Base-by-base conservation (phyloP, 2,329 filamentous ascomycete genomes). In the Pestalotiopsis sp. region DNA sequence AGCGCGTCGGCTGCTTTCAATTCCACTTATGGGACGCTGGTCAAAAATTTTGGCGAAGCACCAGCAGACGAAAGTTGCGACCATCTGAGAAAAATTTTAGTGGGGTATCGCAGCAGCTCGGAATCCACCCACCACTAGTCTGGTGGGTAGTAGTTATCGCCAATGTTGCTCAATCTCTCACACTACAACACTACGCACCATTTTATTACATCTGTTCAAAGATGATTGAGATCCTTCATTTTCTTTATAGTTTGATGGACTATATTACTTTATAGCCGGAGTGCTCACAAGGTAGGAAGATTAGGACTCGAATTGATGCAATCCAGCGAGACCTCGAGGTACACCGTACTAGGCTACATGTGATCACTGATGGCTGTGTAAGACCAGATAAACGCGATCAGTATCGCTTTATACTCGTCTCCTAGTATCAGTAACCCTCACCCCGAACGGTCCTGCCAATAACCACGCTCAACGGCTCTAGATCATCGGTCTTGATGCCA, bases 401-500 rank as follows among this genome's bases (percentile, higher is more conserved):
- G 1, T 9, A 36, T 36, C 31, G 31, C 31, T 36, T 36, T 36
- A 36, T 36, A 36, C 31, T 59, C 20, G 17, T 23, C 12, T 13
- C 23, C 12, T 27, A 25, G 14, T 27, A 20, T 64, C 27, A 64
- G 12, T n/a, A 64, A 20, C 68, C 68, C 58, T 73, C 69, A 7
- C 71, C 72, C 12, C 66, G 68, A 59, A 79, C 71, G 11, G 78
- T 75, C 69, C 75, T 77, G 65, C 68, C 74, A 3, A 89, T 82
- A 41, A 84, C 80, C 65, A 82, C 80, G 67, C 82, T 78, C 70
- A 93, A 75, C 0, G 83, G 85, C 68, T 91, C 87, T 65, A 86
- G 77, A 31, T 86, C 80, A 9, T 83, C 83, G 4, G 83, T 83
- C 6, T 76, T 73, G 12, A 86, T 49, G 0, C 84, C 88, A 66